Evolutionary conservation across 164 flowering plant genomes (phyloP).

Genomic region (Sedum album): DNA sequence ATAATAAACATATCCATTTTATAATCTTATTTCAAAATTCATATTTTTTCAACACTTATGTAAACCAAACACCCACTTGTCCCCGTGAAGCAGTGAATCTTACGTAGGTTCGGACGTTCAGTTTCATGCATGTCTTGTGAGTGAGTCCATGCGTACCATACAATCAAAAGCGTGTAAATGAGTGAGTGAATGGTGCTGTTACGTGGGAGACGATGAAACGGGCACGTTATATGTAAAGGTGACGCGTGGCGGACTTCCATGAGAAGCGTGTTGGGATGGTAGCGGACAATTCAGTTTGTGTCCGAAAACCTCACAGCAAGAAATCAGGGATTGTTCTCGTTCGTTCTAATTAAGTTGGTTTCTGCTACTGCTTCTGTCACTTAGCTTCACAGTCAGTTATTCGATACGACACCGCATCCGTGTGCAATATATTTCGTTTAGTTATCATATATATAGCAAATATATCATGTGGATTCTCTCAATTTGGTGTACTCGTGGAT

Average conservation of each 20-base stretch:
- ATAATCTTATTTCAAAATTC: no score
- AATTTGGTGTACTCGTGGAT: no score
- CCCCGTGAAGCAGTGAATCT: background rate
- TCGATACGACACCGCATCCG: no score
- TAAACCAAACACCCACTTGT: background rate
- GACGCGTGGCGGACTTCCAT: background rate
- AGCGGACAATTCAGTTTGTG: conserved; percentile 1
- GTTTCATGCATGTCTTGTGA: conserved; percentile 7
- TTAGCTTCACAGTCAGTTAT: background rate
- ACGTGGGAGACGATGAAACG: no score
- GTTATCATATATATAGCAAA: no score
- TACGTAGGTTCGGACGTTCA: background rate
- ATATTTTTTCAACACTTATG: background rate
- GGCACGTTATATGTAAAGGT: background rate
- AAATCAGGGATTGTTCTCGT: background rate
- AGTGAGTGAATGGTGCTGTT: background rate
- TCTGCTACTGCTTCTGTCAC: background rate
- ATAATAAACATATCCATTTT: no score
- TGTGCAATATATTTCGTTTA: no score
- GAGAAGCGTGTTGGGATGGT: conserved; percentile 6
- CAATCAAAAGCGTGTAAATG: background rate
- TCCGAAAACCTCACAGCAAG: conserved; percentile 3
- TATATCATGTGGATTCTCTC: no score
- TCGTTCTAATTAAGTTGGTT: background rate
- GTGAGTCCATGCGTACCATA: background rate